Conservation (phyloP, 768 basidiomycete species). For the Termitomyces bulborhizus region DNA sequence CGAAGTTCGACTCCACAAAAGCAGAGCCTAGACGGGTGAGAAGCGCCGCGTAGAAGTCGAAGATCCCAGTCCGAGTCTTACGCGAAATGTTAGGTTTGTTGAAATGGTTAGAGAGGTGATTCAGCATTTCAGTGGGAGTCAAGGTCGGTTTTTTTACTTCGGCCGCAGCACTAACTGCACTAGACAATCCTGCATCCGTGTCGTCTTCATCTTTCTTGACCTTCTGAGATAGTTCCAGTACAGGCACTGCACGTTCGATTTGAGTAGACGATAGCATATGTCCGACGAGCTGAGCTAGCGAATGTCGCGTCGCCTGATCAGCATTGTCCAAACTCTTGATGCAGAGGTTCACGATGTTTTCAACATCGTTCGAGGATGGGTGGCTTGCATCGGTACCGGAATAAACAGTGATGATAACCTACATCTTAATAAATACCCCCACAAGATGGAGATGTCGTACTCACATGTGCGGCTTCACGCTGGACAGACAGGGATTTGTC, state of each 20-base stretch:
- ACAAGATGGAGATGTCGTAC: conserved; percentile 3
- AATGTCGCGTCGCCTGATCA: conserved; percentile 78
- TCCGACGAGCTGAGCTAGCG: conserved; percentile 75
- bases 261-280: conserved; percentile 84
- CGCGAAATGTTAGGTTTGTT: conserved; percentile 67
- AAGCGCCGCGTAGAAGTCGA: conserved; percentile 82
- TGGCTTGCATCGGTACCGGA: conserved; percentile 46
- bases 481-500: conserved; percentile 87
- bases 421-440: conserved; percentile 8
- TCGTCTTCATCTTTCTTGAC: conserved; percentile 57
- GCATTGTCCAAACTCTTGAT: conserved; percentile 73
- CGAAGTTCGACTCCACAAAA: conserved; percentile 82
- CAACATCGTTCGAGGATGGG: conserved; percentile 65
- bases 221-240: conserved; percentile 47
- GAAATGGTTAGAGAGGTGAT: conserved; percentile 72
- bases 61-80: conserved; percentile 75
- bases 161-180: conserved; percentile 36
- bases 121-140: conserved; percentile 73
- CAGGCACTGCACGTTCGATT: conserved; percentile 44
- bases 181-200: conserved; percentile 47
- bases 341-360: conserved; percentile 61
- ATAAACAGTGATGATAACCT: conserved; percentile 51
- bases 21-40: conserved; percentile 66
- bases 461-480: conserved; percentile 74
- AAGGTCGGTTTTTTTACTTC: conserved; percentile 66